A percentile compares a stretch with the other conserved stretches of the same genome.
phyloP scores from a whole-genome alignment of 164 flowering plant genomes.

The Vitis amurensis region DNA sequence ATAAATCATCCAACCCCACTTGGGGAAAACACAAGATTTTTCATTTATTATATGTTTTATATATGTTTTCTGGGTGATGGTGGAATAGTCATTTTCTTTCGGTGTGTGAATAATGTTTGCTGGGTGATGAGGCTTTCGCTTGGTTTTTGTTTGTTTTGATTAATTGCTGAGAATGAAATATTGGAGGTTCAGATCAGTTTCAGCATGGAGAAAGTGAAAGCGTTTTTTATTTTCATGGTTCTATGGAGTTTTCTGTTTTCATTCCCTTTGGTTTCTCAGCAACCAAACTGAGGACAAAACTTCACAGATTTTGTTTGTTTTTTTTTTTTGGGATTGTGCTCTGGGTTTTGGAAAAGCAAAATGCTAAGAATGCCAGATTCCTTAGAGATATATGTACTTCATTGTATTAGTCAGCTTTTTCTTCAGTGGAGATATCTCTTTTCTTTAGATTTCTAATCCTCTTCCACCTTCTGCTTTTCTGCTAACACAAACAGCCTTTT shows the following conservation, averaged over 20 bases:
- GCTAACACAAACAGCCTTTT: neutral
- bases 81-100: neutral
- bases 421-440: neutral
- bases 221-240: neutral
- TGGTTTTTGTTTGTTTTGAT: neutral
- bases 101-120: neutral
- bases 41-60: too few species aligned
- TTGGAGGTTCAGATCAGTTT: neutral
- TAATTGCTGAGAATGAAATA: neutral
- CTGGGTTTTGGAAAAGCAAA: neutral
- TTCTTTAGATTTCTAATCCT: neutral
- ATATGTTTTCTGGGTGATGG: neutral
- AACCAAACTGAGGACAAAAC: neutral
- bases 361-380: neutral
- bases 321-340: neutral
- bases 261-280: neutral
- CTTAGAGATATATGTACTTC: neutral
- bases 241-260: neutral
- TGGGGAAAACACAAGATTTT: too few species aligned
- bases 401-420: neutral
- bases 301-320: neutral
- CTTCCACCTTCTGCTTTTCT: neutral
- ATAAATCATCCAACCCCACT: too few species aligned
- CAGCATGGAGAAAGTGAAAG: neutral
- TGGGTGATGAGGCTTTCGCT: too few species aligned